Evolutionary conservation across 2,329 filamentous ascomycete genomes (phyloP), one percentile per base, ranked within the genome.

Genomic region (Aureobasidium sp.): DNA sequence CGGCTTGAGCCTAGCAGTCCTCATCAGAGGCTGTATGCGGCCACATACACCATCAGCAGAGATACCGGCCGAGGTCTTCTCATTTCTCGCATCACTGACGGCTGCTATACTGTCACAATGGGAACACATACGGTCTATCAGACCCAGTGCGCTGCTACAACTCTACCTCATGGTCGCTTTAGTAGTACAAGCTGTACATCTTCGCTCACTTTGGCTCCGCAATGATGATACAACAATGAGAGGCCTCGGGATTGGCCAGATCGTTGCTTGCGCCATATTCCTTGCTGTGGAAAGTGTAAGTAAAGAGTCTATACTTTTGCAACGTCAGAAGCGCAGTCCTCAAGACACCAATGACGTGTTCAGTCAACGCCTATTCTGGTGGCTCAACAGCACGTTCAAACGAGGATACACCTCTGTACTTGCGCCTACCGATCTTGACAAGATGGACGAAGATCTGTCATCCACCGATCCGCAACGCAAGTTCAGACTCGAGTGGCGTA

Each of bases 301-400:
- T 45, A 71, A 71, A 54, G 64, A 63, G 16, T 61, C 61, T 2
- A 65, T 70, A 29, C 54, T 70, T 2, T 65, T 69, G 44, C 62
- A 55, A 27, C 65, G 66, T 36, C 63, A 62, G 11, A 66, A 48
- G 37, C 63, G 66, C 1, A 66, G 67, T 10, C 74, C 73, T 1
- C 75, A 77, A 62, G 73, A 74, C 59, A 72, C 69, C 5, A 70
- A 69, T 29, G 72, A 72, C 2, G 64, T 76, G 7, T 73, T 73
- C 59, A 70, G 69, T 6, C 67, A 74, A n/a, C 66, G 71, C 10
- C 61, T 73, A 1, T 76, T 74, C 63, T 69, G 68, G 49, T 76
- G 72, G 69, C 64, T 77, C 37, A 74, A 74, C 62, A 59, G 63
- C 16, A 66, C 76, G 2, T 74, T 76, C 62, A 63, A 55, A 5